Conservation (phyloP, 2,329 filamentous ascomycete genomes). For the Fusarium nurragi region DNA sequence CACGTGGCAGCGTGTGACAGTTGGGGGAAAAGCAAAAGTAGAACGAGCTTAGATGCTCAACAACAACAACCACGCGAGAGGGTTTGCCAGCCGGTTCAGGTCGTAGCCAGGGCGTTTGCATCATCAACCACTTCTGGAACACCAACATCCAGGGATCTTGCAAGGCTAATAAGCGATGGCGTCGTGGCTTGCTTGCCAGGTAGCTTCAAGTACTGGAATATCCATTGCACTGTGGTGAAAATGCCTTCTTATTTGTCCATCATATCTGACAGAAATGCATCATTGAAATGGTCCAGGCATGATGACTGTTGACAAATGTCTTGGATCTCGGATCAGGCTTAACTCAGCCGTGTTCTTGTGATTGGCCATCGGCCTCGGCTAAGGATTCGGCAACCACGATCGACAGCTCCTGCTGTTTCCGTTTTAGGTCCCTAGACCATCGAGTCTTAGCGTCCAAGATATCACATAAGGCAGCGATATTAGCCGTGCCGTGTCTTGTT, state of each 20-base stretch:
- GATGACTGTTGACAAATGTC: constrained; percentile 23
- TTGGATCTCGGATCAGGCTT: constrained; percentile 30
- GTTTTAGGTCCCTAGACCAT: constrained; percentile 25
- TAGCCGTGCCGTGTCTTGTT: constrained; percentile 7
- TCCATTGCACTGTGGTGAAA: constrained; percentile 40
- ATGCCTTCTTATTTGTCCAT: constrained; percentile 38
- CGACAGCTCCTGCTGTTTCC: constrained; percentile 33
- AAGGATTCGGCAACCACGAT: constrained; percentile 5
- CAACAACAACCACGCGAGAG: neutral
- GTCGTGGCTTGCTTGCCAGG: constrained; percentile 31
- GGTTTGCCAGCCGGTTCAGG: neutral
- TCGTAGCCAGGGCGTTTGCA: neutral
- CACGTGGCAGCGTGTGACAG: constrained; percentile 43
- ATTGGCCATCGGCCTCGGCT: constrained; percentile 26
- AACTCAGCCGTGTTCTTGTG: constrained; percentile 15
- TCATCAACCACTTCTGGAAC: constrained; percentile 17
- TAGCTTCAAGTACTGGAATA: constrained; percentile 39
- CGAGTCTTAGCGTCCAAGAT: neutral
- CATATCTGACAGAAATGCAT: constrained; percentile 37
- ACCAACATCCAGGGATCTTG: constrained; percentile 18
- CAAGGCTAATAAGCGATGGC: constrained; percentile 39
- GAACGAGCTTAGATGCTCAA: constrained; percentile 12
- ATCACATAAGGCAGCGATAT: neutral
- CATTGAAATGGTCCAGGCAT: constrained; percentile 10
- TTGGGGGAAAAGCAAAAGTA: constrained; percentile 26